A percentile compares a stretch with the other conserved stretches of the same genome.
Conservation (phyloP, 306 rosid genomes). For the Corylus americana region DNA sequence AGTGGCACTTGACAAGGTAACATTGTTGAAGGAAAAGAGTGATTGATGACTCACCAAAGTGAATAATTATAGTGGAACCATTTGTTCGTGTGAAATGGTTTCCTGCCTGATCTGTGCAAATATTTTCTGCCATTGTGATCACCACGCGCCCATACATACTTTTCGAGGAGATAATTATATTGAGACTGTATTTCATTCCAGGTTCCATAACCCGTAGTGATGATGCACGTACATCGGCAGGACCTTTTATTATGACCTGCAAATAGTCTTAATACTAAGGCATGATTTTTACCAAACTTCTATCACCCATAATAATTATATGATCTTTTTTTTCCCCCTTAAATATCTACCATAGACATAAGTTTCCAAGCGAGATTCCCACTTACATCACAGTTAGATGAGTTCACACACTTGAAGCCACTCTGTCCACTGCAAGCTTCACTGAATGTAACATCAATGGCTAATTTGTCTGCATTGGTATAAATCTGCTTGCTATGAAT, state of each 20-base stretch:
- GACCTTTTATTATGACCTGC: slow-evolving; percentile 53
- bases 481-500: slow-evolving; percentile 41
- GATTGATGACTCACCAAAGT: slow-evolving; percentile 46
- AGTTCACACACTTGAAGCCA: slow-evolving; percentile 57
- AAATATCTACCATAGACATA: background rate
- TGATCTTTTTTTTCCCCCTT: background rate
- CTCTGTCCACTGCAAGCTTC: slow-evolving; percentile 57
- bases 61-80: slow-evolving; percentile 50
- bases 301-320: slow-evolving; percentile 2
- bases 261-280: background rate
- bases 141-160: slow-evolving; percentile 39
- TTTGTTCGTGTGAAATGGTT: slow-evolving; percentile 50
- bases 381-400: slow-evolving; percentile 67
- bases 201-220: slow-evolving; percentile 44
- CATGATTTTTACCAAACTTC: background rate
- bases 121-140: slow-evolving; percentile 41
- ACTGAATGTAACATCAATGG: slow-evolving; percentile 52
- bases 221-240: slow-evolving; percentile 42
- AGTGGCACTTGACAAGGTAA: background rate
- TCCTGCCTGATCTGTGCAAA: slow-evolving; percentile 65
- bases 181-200: slow-evolving; percentile 44
- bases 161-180: slow-evolving; percentile 37
- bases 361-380: slow-evolving; percentile 13
- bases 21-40: background rate
- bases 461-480: slow-evolving; percentile 45